Conservation (phyloP, 345 rosid genomes). For the Citrus mangshanensis region DNA sequence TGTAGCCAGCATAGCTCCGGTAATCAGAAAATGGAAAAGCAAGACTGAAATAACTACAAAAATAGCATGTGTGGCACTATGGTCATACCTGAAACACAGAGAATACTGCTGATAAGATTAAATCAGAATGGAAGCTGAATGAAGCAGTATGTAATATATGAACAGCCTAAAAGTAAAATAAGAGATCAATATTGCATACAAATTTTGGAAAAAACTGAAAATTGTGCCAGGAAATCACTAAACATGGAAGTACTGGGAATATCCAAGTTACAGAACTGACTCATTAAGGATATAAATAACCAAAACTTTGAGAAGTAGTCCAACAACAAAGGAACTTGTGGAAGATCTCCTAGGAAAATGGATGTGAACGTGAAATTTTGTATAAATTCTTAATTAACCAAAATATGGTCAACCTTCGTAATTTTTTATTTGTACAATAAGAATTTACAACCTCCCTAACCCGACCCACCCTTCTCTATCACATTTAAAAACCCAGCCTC, state of each 20-base stretch:
- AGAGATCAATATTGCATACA: neutral
- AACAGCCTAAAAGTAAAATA: neutral
- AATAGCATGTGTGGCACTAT: conserved; percentile 75
- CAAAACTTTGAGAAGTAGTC: neutral
- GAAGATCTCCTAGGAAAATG: neutral
- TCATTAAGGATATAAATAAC: conserved; percentile 3
- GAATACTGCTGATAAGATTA: conserved; percentile 10
- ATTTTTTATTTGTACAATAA: neutral
- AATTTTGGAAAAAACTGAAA: neutral
- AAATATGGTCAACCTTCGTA: neutral
- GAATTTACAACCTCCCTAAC: neutral
- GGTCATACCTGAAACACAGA: conserved; percentile 77
- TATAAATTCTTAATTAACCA: neutral
- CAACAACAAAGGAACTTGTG: neutral
- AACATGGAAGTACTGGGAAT: neutral
- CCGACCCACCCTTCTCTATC: neutral
- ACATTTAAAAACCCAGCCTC: neutral
- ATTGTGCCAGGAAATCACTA: neutral
- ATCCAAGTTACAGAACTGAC: neutral
- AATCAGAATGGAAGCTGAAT: neutral
- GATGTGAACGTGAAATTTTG: neutral
- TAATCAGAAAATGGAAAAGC: conserved; percentile 72
- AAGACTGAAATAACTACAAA: conserved; percentile 76
- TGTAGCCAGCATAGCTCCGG: conserved; percentile 78
- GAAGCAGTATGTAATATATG: neutral